Conservation (phyloP, 768 basidiomycete genomes). For the Kwoniella pini region DNA sequence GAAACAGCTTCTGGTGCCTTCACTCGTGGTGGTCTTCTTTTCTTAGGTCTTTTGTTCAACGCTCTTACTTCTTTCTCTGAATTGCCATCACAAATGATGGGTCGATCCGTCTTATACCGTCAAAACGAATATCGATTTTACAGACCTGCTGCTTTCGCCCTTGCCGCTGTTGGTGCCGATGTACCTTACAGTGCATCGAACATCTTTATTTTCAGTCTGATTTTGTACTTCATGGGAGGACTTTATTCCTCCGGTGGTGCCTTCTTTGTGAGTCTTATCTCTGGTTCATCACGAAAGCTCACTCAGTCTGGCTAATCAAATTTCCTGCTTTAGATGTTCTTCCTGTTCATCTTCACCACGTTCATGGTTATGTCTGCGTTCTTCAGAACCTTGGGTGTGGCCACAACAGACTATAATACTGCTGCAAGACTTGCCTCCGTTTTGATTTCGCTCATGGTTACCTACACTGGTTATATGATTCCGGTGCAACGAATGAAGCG, state of each 20-base stretch:
- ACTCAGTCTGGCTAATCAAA: neutral
- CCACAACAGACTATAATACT: constrained; percentile 55
- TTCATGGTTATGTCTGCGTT: constrained; percentile 79
- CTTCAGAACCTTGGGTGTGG: constrained; percentile 66
- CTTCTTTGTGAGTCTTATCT: constrained; percentile 36
- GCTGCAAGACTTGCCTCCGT: constrained; percentile 68
- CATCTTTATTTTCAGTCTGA: constrained; percentile 54
- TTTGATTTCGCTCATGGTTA: constrained; percentile 71
- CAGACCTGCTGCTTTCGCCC: constrained; percentile 55
- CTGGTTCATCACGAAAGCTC: neutral
- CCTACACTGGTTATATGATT: constrained; percentile 52
- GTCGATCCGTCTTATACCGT: constrained; percentile 65
- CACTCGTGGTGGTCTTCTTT: constrained; percentile 80
- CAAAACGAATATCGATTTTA: constrained; percentile 58
- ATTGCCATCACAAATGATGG: constrained; percentile 65
- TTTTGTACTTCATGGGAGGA: constrained; percentile 55
- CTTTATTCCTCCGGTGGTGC: constrained; percentile 52
- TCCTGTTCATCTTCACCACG: constrained; percentile 60
- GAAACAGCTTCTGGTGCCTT: constrained; percentile 76
- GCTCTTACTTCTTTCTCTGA: constrained; percentile 58
- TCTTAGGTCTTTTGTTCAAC: constrained; percentile 59
- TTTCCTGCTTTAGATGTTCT: constrained; percentile 55
- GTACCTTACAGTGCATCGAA: constrained; percentile 55
- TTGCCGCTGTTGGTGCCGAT: constrained; percentile 53
- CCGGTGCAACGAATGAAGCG: constrained; percentile 48